Evolutionary conservation across 73 alveolate genomes (phyloP).

Genomic region (Tetrahymena borealis): DNA sequence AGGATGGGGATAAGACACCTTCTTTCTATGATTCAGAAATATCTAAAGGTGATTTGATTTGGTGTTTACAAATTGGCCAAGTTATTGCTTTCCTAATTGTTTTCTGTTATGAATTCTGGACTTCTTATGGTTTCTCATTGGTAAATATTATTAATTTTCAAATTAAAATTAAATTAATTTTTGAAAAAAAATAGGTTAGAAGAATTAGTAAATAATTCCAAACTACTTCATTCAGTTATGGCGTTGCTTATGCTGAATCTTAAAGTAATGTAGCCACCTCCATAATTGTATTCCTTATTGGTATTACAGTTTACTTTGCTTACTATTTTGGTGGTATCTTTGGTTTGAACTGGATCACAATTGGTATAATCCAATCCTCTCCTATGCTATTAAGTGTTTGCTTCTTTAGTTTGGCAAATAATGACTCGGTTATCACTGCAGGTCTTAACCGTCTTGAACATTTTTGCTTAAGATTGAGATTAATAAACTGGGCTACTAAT

Average conservation of each 20-base stretch:
- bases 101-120: not conserved
- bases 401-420: not conserved
- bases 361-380: not conserved
- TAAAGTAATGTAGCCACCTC: not conserved
- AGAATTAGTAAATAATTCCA: not conserved
- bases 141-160: not conserved
- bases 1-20: not conserved
- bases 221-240: not conserved
- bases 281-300: not conserved
- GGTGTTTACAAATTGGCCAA: not conserved
- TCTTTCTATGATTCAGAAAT: not conserved
- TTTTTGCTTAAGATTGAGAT: not conserved
- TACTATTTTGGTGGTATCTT: not conserved
- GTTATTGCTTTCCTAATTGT: not conserved
- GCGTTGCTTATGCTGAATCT: not conserved
- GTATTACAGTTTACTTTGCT: not conserved
- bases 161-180: not conserved
- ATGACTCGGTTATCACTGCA: not conserved
- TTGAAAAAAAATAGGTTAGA: not conserved
- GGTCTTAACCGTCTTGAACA: not conserved
- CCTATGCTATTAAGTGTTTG: not conserved
- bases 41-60: not conserved
- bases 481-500: not conserved
- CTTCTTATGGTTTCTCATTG: not conserved
- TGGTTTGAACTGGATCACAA: not conserved